Conservation (phyloP, 139 green algal species). For the Ulvella scutata region DNA sequence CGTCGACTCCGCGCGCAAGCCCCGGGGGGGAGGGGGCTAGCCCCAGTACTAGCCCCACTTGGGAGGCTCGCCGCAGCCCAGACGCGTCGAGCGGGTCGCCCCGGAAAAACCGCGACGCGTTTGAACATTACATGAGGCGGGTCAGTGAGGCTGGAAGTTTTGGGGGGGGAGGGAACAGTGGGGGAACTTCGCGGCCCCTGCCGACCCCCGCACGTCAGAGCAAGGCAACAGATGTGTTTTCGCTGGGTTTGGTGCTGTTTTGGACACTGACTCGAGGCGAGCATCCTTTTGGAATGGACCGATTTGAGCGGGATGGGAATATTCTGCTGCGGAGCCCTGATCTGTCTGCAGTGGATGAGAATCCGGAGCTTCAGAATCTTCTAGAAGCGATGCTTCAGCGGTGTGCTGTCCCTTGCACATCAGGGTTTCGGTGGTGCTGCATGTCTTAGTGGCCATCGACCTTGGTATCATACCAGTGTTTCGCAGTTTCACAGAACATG, state of each 20-base stretch:
- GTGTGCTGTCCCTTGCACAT: background rate
- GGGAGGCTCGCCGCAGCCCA: background rate
- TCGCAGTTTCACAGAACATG: too few relatives aligned
- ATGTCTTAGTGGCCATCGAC: too few relatives aligned
- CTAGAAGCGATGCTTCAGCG: conserved; percentile 48
- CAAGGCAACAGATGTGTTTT: conserved; percentile 83
- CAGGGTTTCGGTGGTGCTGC: too few relatives aligned
- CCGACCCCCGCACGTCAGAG: conserved; percentile 41
- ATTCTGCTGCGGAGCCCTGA: conserved; percentile 48
- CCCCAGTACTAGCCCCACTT: background rate
- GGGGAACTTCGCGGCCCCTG: conserved; percentile 13
- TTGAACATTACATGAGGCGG: too few relatives aligned
- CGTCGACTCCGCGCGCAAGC: background rate
- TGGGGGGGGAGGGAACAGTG: background rate
- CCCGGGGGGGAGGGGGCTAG: background rate
- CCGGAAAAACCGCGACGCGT: too few relatives aligned
- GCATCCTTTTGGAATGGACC: conserved; percentile 76
- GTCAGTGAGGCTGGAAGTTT: background rate
- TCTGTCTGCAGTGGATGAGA: conserved; percentile 11
- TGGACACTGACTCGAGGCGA: conserved; percentile 32
- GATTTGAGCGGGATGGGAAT: conserved; percentile 74
- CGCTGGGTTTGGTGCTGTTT: conserved; percentile 73
- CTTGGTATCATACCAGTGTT: too few relatives aligned
- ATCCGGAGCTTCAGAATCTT: conserved; percentile 62
- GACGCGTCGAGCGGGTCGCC: too few relatives aligned